Conservation (phyloP, 2,329 filamentous ascomycete genomes). For the Cladophialophora yegresii region DNA sequence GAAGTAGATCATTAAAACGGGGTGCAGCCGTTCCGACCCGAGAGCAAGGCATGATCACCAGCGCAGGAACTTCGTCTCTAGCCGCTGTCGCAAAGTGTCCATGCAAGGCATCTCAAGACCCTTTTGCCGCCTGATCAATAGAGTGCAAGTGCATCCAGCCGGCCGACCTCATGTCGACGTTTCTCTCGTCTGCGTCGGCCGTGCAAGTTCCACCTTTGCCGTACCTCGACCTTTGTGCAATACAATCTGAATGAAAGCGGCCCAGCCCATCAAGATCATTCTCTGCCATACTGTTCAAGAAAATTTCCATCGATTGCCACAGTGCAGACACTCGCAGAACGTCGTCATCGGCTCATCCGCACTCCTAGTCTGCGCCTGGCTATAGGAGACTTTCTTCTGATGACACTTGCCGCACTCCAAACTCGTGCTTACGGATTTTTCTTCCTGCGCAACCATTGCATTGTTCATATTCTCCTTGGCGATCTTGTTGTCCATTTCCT, state of each 20-base stretch:
- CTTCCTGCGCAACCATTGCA: constrained; percentile 87
- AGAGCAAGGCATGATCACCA: background rate
- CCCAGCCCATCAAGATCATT: background rate
- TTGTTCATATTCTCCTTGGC: constrained; percentile 95
- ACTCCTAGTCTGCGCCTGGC: constrained; percentile 89
- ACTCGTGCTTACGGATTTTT: constrained; percentile 85
- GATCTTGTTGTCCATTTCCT: constrained; percentile 72
- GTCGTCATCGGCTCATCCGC: constrained; percentile 80
- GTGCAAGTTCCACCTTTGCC: background rate
- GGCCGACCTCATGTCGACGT: too few relatives aligned
- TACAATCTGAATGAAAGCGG: background rate
- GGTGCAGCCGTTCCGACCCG: background rate
- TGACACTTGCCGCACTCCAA: constrained; percentile 90
- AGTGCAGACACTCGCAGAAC: constrained; percentile 53
- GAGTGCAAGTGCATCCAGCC: too few relatives aligned
- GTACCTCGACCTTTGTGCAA: background rate
- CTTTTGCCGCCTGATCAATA: background rate
- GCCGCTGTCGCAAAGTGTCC: background rate
- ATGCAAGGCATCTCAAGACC: background rate
- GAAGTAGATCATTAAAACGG: background rate
- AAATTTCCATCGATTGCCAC: constrained; percentile 50
- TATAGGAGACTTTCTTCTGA: constrained; percentile 92
- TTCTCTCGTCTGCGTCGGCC: background rate
- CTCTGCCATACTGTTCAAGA: constrained; percentile 16
- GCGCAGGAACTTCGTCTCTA: background rate